Conservation (phyloP, 306 rosid genomes). For the Cicer cuneatum region DNA sequence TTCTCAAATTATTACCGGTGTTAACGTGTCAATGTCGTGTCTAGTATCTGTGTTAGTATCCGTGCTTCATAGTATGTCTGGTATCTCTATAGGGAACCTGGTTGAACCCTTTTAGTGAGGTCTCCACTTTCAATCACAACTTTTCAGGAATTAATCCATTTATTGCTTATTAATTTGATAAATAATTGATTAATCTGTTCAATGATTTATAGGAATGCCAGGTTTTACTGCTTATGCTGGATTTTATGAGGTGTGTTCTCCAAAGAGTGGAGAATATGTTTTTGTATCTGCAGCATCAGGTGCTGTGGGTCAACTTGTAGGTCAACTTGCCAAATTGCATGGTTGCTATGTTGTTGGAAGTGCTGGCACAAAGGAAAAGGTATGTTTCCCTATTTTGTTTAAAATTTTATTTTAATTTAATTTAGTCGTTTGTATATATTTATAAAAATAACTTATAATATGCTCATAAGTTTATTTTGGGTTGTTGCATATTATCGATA, state of each 20-base stretch:
- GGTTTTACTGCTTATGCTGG: slow-evolving; percentile 70
- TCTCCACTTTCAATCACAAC: too few species aligned
- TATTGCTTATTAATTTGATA: too few species aligned
- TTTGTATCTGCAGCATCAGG: slow-evolving; percentile 67
- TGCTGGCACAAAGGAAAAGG: slow-evolving; percentile 60
- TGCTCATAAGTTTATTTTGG: not conserved
- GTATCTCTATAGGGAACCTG: too few species aligned
- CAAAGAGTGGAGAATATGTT: slow-evolving; percentile 55
- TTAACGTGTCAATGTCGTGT: too few species aligned
- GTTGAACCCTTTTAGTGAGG: too few species aligned
- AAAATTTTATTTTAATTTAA: too few species aligned
- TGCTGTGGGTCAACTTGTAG: slow-evolving; percentile 69
- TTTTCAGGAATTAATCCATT: too few species aligned
- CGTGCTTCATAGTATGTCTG: too few species aligned
- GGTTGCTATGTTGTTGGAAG: slow-evolving; percentile 77
- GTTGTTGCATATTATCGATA: too few species aligned
- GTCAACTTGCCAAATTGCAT: slow-evolving; percentile 61
- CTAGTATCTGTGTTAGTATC: too few species aligned
- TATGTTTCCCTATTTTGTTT: not conserved
- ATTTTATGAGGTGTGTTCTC: slow-evolving; percentile 55
- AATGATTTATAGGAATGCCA: slow-evolving; percentile 53
- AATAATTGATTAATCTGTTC: not conserved
- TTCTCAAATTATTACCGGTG: too few species aligned
- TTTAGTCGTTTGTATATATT: not conserved
- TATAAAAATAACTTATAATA: not conserved